These are phyloP conservation scores for Paraphaeosphaeria minitans DNA, from an alignment of 2,329 filamentous ascomycete genomes.

Conservation along the genomic window DNA sequence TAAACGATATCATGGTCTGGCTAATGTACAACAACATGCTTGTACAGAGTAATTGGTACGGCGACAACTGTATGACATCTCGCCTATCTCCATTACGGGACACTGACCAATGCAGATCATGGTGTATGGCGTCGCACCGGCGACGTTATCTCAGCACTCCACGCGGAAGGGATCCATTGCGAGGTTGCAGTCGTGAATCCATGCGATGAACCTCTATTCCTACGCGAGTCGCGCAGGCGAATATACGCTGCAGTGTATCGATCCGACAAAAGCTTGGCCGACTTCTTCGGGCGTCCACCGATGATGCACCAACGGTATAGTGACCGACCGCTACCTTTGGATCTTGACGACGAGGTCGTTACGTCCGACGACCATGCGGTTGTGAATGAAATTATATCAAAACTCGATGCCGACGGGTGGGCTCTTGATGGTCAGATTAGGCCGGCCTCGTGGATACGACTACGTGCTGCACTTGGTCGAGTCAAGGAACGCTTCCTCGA, in stretches of 20 bases:
- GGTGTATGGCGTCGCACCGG: conserved; percentile 42
- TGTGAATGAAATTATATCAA: conserved; percentile 33
- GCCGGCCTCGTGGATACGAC: conserved; percentile 33
- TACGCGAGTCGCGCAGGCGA: conserved; percentile 38
- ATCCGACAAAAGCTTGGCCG: conserved; percentile 41
- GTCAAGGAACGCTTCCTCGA: conserved; percentile 42
- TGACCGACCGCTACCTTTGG: conserved; percentile 38
- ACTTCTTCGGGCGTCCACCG: conserved; percentile 43
- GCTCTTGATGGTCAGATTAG: conserved; percentile 35
- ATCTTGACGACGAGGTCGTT: conserved; percentile 37
- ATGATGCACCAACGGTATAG: conserved; percentile 43
- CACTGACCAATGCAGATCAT: conserved; percentile 33
- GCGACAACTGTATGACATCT: conserved; percentile 38
- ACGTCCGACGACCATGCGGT: conserved; percentile 30
- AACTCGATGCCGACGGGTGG: conserved; percentile 39
- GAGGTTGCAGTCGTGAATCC: conserved; percentile 24
- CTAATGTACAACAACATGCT: conserved; percentile 39
- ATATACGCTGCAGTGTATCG: conserved; percentile 37
- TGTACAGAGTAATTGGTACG: conserved; percentile 40
- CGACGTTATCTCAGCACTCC: conserved; percentile 35
- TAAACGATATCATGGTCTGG: conserved; percentile 46
- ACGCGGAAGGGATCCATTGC: conserved; percentile 43
- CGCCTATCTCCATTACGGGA: background rate
- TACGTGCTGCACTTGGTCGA: conserved; percentile 32
- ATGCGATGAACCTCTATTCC: conserved; percentile 37